These are phyloP conservation scores for Corymbia citriodora DNA, from an alignment of 441 rosid genomes.

Conservation along the genomic window DNA sequence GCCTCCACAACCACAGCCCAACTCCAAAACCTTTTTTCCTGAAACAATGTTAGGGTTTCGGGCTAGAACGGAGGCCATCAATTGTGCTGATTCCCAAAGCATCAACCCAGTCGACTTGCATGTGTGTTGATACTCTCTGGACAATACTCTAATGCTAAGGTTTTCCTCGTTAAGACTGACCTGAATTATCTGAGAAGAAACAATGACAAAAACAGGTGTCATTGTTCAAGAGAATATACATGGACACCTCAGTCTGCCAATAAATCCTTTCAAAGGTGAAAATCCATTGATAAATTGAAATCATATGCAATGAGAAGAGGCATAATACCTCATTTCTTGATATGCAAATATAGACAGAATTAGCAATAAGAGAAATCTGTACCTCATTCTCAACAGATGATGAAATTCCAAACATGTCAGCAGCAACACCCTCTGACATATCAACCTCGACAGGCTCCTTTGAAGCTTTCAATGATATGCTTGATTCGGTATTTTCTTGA, in stretches of 20 bases:
- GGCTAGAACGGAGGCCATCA: constrained; percentile 76
- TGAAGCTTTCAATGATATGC: constrained; percentile 11
- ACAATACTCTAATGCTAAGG: constrained; percentile 56
- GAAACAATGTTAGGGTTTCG: constrained; percentile 64
- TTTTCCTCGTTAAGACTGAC: constrained; percentile 30
- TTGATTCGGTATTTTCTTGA: constrained; percentile 15
- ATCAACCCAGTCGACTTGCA: constrained; percentile 90
- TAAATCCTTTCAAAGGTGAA: background rate
- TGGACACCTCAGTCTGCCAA: constrained; percentile 12
- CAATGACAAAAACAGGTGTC: background rate
- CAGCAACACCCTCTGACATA: constrained; percentile 73
- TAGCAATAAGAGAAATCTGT: background rate
- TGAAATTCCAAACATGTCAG: constrained; percentile 70
- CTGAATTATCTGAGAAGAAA: constrained; percentile 36
- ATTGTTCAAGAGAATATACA: background rate
- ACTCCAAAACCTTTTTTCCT: constrained; percentile 63
- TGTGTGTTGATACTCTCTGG: constrained; percentile 82
- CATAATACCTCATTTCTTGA: background rate
- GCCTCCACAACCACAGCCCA: constrained; percentile 82
- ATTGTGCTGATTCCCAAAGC: constrained; percentile 95
- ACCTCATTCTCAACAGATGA: constrained; percentile 58
- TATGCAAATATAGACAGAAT: background rate
- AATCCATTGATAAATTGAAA: background rate
- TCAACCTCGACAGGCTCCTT: constrained; percentile 44
- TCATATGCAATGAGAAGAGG: background rate